A percentile compares a stretch with the other conserved stretches of the same genome.
Conservation (phyloP, 139 green algal species). For the Chlorella sp. region DNA sequence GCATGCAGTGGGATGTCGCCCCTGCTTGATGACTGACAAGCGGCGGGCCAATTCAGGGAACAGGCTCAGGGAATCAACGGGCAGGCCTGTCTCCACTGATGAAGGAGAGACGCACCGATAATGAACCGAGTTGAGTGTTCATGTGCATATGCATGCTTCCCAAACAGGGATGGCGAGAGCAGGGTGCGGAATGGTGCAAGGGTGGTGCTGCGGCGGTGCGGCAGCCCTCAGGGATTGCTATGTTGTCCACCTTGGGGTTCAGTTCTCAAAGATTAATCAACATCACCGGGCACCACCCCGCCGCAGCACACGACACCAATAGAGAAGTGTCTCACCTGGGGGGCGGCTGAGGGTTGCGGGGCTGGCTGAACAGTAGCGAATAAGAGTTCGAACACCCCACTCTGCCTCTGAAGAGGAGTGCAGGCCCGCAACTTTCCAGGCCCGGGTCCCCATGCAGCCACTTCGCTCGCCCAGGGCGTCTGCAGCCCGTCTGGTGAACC, state of each 20-base stretch:
- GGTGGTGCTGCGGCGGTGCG: background rate
- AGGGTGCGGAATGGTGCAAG: background rate
- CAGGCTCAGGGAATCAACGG: slow-evolving; percentile 39
- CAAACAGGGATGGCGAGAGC: background rate
- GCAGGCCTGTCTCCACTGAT: slow-evolving; percentile 12
- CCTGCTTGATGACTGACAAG: slow-evolving; percentile 29
- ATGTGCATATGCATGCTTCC: background rate
- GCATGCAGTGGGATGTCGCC: background rate
- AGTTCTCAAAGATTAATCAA: slow-evolving; percentile 62
- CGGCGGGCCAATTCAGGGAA: slow-evolving; percentile 25
- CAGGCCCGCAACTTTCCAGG: too few species aligned
- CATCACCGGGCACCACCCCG: slow-evolving; percentile 42
- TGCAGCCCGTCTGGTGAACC: too few species aligned
- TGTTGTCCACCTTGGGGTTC: slow-evolving; percentile 48
- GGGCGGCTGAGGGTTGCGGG: too few species aligned
- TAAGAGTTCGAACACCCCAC: too few species aligned
- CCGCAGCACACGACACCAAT: too few species aligned
- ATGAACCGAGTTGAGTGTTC: slow-evolving; percentile 46
- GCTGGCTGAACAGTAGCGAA: too few species aligned
- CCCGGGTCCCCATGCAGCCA: too few species aligned
- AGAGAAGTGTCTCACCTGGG: too few species aligned
- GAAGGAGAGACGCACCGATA: slow-evolving; percentile 46
- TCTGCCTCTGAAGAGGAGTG: too few species aligned
- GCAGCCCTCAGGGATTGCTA: slow-evolving; percentile 46
- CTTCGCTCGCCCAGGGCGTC: too few species aligned